A percentile compares a stretch with the other conserved stretches of the same genome.
Conservation (phyloP, 495 filamentous ascomycete genomes). For the Hypomontagnella monticulosa region DNA sequence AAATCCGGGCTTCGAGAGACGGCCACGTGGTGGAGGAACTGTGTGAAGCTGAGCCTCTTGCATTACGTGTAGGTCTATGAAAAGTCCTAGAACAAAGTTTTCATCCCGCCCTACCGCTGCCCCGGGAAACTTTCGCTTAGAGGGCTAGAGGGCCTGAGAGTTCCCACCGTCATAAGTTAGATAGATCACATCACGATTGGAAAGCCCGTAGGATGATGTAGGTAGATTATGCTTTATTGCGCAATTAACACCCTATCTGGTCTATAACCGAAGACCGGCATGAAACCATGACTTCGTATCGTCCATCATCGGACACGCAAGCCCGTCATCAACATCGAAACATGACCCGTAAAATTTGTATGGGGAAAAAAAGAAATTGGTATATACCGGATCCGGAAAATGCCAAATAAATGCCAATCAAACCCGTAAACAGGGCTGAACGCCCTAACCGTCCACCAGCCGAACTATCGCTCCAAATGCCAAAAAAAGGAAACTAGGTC, state of each 20-base stretch:
- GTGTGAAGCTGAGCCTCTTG: slow-evolving; percentile 23
- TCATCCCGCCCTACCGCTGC: background rate
- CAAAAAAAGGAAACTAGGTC: slow-evolving; percentile 18
- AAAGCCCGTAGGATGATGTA: slow-evolving; percentile 1
- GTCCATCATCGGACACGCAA: background rate
- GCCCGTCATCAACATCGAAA: slow-evolving; percentile 7
- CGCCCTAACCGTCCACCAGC: slow-evolving; percentile 16
- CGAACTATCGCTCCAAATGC: slow-evolving; percentile 12
- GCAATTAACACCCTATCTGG: slow-evolving; percentile 14
- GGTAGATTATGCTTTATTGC: slow-evolving; percentile 12
- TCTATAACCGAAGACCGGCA: background rate
- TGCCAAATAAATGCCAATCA: slow-evolving; percentile 32
- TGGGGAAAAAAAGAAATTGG: slow-evolving; percentile 21
- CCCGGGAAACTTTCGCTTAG: background rate
- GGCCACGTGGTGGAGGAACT: slow-evolving; percentile 14
- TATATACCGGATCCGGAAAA: slow-evolving; percentile 44
- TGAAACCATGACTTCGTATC: background rate
- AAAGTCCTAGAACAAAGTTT: slow-evolving; percentile 3
- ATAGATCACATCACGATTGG: background rate
- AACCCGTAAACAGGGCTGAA: slow-evolving; percentile 14
- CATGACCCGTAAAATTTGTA: background rate
- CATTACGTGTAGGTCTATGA: slow-evolving; percentile 15
- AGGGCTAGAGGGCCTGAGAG: background rate
- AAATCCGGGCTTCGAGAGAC: slow-evolving; percentile 5
- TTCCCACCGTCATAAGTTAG: background rate